phyloP scores from a whole-genome alignment of 805 yeast species.

The Candida corydali region DNA sequence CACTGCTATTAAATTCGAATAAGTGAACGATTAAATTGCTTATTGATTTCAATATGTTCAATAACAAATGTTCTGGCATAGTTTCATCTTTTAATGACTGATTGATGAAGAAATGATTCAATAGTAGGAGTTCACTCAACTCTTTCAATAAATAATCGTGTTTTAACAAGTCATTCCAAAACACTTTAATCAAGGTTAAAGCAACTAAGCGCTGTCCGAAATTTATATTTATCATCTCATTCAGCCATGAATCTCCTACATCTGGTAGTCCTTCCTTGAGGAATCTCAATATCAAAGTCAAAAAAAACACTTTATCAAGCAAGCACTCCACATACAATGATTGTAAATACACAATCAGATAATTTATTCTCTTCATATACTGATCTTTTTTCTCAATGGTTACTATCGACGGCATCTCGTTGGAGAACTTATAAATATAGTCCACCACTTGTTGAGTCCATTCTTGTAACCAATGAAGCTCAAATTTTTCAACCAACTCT shows the following conservation, averaged over 20 bases:
- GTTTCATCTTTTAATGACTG: slow-evolving; percentile 16
- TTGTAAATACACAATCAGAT: slow-evolving; percentile 55
- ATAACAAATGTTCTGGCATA: slow-evolving; percentile 15
- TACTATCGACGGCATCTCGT: slow-evolving; percentile 27
- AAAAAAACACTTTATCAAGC: slow-evolving; percentile 56
- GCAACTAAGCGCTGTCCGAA: slow-evolving; percentile 33
- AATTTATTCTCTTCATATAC: slow-evolving; percentile 53
- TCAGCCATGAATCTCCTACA: slow-evolving; percentile 6
- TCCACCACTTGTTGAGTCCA: slow-evolving; percentile 86
- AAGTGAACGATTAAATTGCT: slow-evolving; percentile 31
- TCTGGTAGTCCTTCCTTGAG: slow-evolving; percentile 34
- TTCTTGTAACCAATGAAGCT: slow-evolving; percentile 68
- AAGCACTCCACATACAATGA: slow-evolving; percentile 67
- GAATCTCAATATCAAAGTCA: slow-evolving; percentile 59
- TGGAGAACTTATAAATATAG: slow-evolving; percentile 49
- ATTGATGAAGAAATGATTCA: slow-evolving; percentile 40
- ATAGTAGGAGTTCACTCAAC: slow-evolving; percentile 55
- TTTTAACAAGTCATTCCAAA: slow-evolving; percentile 66
- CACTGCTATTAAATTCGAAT: slow-evolving; percentile 50
- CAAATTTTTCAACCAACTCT: slow-evolving; percentile 25
- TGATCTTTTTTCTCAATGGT: slow-evolving; percentile 26
- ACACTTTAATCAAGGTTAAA: slow-evolving; percentile 52
- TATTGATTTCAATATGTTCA: slow-evolving; percentile 26
- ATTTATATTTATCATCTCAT: slow-evolving; percentile 20
- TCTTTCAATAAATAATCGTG: slow-evolving; percentile 60